Conservation (phyloP, 768 basidiomycete genomes). For the Cystobasidium onofrii region DNA sequence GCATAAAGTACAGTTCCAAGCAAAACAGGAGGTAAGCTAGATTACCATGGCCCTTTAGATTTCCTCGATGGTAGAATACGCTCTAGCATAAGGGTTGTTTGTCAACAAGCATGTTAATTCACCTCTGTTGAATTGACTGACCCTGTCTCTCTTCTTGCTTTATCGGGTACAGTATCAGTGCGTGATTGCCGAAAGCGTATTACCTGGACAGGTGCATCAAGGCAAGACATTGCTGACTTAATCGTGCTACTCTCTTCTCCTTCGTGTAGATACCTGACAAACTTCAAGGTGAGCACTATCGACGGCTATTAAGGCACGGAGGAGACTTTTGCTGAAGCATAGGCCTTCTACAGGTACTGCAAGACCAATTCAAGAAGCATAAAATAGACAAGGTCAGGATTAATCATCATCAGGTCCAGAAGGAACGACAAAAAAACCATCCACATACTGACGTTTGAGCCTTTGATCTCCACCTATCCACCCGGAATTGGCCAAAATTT, state of each 20-base stretch:
- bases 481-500: too few relatives aligned
- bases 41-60: too few relatives aligned
- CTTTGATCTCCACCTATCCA: too few relatives aligned
- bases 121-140: not conserved
- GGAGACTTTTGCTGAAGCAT: not conserved
- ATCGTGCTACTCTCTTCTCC: constrained; percentile 52
- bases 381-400: constrained; percentile 79
- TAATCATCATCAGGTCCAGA: too few relatives aligned
- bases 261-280: constrained; percentile 75
- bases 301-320: too few relatives aligned
- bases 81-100: too few relatives aligned
- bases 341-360: constrained; percentile 54
- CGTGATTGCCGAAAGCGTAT: not conserved
- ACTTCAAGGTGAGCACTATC: constrained; percentile 58
- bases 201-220: too few relatives aligned
- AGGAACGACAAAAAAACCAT: too few relatives aligned
- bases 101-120: not conserved
- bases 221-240: not conserved
- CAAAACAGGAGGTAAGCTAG: constrained; percentile 57
- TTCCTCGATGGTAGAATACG: too few relatives aligned
- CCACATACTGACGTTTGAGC: constrained; percentile 10
- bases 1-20: constrained; percentile 86
- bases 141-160: not conserved
- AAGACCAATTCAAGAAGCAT: constrained; percentile 80
- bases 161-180: not conserved